Evolutionary conservation across 1,139 yeast species (phyloP), one percentile per base, ranked within the genome.

Genomic region (Ashbya aceris): DNA sequence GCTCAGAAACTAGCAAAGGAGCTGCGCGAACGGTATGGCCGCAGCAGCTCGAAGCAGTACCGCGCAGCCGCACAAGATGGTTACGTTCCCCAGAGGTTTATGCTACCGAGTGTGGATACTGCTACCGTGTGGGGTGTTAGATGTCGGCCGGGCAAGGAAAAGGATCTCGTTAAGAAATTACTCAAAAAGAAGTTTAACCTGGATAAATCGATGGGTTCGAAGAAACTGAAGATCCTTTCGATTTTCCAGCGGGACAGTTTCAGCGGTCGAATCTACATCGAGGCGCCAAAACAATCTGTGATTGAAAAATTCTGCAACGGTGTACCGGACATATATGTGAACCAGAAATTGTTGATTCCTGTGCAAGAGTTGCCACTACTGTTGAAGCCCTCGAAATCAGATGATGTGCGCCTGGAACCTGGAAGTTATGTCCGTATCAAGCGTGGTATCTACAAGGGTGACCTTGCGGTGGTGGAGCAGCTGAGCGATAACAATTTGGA

Each of bases 51-150:
- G 9, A 76, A 84, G 31, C 85, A 84, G 47, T 89, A 84, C 65
- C 75, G 95, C 54, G 64, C 61, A 13, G 96, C 96, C 37, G 95
- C 89, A 43, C 78, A 83, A 45, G 83, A 87, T 34, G 79, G 80
- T 33, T 75, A 85, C 32, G 96, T 91, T 7, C 93, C 98, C 2
- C 98, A 91, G 62, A 82, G 95, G 57, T 75, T 93, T 54, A 73
- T 91, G 53, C 74, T 91, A 67, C 98, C 98, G 11, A 86, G 96
- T 26, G 95, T 91, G 46, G 87, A 89, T 56, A 97, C 93, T 60
- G 97, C 98, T 6, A 80, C 89, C 44, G 86, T 93, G 56, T 91
- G 96, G 83, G 97, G 96, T 56, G 78, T 91, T 38, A 77, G 96
- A 63, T 86, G 95, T 66, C 77, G 93, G 54, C 89, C 86, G 27